Evolutionary conservation across 2,329 filamentous ascomycete species (phyloP).

Genomic region (Fragosphaeria purpurea): DNA sequence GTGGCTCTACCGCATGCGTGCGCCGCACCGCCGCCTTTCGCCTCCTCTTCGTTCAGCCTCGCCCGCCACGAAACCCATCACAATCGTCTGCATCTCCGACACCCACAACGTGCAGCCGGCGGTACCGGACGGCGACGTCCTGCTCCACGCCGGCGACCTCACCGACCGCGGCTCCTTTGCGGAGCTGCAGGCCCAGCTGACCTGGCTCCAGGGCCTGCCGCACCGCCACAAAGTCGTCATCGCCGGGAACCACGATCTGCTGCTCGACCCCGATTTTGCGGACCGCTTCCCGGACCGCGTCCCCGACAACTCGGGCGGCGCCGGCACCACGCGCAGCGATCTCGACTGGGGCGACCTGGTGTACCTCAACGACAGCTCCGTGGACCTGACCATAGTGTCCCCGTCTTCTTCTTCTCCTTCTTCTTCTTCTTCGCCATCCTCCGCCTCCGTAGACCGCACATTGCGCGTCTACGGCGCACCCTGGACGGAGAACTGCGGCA

Average conservation of each 20-base stretch:
- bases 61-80: no score
- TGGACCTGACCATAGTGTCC: slow-evolving; percentile 2
- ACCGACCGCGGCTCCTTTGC: slow-evolving; percentile 26
- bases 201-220: slow-evolving; percentile 24
- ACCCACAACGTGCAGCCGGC: slow-evolving; percentile 27
- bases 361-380: slow-evolving; percentile 11
- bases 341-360: slow-evolving; percentile 15
- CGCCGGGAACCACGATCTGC: slow-evolving; percentile 14
- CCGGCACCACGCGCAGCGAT: slow-evolving; percentile 6
- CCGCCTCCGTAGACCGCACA: not conserved
- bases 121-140: slow-evolving; percentile 27
- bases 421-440: no score
- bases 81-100: slow-evolving; percentile 29
- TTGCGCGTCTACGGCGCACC: slow-evolving; percentile 16
- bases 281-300: slow-evolving; percentile 6
- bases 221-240: slow-evolving; percentile 27
- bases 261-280: slow-evolving; percentile 7
- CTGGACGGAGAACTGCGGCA: slow-evolving; percentile 15
- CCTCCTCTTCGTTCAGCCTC: no score
- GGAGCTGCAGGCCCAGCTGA: slow-evolving; percentile 25
- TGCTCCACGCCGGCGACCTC: slow-evolving; percentile 32
- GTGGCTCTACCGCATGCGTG: no score
- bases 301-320: slow-evolving; percentile 9
- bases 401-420: no score
- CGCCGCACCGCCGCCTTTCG: no score